Evolutionary conservation across 768 basidiomycete genomes (phyloP), one percentile per base, ranked within the genome.

Genomic region (Cystobasidium onofrii): DNA sequence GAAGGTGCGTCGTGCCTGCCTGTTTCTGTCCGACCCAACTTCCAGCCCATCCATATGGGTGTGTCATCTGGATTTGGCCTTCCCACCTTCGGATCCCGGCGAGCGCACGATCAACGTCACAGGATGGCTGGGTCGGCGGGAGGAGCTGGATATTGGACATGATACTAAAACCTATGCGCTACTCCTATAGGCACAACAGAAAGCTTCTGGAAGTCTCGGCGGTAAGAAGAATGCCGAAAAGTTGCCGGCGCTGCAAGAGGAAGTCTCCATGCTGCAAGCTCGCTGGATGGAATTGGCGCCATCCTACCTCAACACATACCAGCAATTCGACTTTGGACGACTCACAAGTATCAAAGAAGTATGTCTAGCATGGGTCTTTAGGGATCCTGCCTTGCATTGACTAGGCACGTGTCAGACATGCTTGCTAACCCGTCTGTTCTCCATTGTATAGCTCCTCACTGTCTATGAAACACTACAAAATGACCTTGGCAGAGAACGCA

Each of bases 401-500:
- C 6, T 63, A 36, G n/a, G n/a, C 41, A 66, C 74, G 3, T 36
- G 44, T 0, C n/a, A 76, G 75, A 54, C 33, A 50, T 2, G 66
- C 75, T 65, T 74, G 77, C 61, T n/a, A 54, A 44, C 4, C 73
- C n/a, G n/a, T n/a, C n/a, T 25, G 31, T 64, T 55, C 33, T 55
- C 77, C 62, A 23, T 57, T 64, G 75, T 61, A 76, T 67, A 79
- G 52, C 33, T 44, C 44, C 65, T 79, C 25, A 66, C 73, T 1
- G 57, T 57, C 18, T 60, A 23, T 46, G 76, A 76, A 18, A 79
- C 78, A 0, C 54, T 76, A 44, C 34, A 52, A 15, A 31, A 69
- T 20, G 78, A 79, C 44, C 66, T 77, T 27, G 77, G 76, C 6
- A 52, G 76, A 12, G 78, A 77, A 34, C 41, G 75, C 12, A 79